These are phyloP conservation scores for Venturia pyrina DNA, from an alignment of 2,329 filamentous ascomycete genomes.

Conservation along the genomic window DNA sequence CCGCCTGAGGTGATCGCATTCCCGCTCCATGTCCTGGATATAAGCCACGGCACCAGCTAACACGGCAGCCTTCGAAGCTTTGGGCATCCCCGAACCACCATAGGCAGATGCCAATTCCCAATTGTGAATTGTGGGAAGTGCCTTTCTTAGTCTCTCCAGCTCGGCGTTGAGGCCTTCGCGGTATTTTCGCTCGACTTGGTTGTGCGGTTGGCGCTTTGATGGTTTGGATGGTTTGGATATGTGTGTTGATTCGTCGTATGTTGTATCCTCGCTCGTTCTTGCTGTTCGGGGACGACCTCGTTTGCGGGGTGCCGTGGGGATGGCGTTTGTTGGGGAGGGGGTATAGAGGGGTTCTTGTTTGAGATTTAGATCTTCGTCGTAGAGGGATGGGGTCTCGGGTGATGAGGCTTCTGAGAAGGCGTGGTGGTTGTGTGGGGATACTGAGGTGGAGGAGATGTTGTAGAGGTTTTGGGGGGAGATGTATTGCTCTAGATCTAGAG, in stretches of 20 bases:
- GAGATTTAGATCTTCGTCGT: not conserved
- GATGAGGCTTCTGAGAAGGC: not conserved
- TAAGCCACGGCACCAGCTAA: constrained; percentile 35
- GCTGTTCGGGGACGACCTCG: not conserved
- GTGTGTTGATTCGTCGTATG: not conserved
- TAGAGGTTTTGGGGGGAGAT: not conserved
- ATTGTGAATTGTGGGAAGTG: constrained; percentile 20
- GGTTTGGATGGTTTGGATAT: not conserved
- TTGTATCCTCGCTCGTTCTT: not conserved
- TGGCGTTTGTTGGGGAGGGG: not conserved
- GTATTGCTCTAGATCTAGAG: not conserved
- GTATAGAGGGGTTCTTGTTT: not conserved
- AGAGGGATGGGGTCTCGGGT: not conserved
- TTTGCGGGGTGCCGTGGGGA: not conserved
- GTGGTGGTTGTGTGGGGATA: not conserved
- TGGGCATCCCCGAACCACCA: constrained; percentile 26
- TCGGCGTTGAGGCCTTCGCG: constrained; percentile 24
- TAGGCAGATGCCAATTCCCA: not conserved
- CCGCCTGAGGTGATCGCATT: constrained; percentile 15
- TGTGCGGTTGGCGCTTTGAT: constrained; percentile 22
- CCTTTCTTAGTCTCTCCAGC: constrained; percentile 22
- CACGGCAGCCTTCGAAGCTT: constrained; percentile 35
- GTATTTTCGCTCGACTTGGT: constrained; percentile 26
- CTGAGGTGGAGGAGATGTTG: not conserved
- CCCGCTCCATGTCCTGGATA: constrained; percentile 36